Conservation (phyloP, 192 early-diverging fungal genomes). For the Backusella morwellensis region DNA sequence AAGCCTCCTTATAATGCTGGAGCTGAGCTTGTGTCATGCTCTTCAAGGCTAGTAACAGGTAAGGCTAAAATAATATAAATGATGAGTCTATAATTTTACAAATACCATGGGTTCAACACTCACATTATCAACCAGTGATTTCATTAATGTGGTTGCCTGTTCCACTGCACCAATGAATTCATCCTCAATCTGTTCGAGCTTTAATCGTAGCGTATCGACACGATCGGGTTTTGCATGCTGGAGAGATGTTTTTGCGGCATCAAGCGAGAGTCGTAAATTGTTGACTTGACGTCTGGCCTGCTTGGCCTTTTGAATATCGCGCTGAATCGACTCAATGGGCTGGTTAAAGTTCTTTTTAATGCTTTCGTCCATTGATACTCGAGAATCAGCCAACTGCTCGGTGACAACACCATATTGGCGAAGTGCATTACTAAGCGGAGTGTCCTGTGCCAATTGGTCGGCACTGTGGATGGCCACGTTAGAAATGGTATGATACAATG, state of each 20-base stretch:
- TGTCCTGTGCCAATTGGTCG: neutral
- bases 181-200: neutral
- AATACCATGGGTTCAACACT: neutral
- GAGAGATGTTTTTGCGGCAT: neutral
- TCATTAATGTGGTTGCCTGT: neutral
- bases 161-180: neutral
- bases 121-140: neutral
- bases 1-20: neutral
- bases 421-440: neutral
- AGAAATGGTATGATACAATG: neutral
- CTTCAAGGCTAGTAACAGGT: neutral
- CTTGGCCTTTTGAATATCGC: neutral
- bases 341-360: neutral
- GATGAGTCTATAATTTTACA: neutral
- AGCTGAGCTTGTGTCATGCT: neutral
- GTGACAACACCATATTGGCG: neutral
- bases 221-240: neutral
- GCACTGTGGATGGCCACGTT: neutral
- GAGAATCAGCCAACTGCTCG: neutral
- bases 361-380: neutral
- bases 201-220: neutral
- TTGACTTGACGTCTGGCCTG: neutral
- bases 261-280: neutral
- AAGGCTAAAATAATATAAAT: neutral
- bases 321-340: neutral